Base-by-base conservation (phyloP, 1,139 yeast genomes). In the Suhomyces coccinellae region DNA sequence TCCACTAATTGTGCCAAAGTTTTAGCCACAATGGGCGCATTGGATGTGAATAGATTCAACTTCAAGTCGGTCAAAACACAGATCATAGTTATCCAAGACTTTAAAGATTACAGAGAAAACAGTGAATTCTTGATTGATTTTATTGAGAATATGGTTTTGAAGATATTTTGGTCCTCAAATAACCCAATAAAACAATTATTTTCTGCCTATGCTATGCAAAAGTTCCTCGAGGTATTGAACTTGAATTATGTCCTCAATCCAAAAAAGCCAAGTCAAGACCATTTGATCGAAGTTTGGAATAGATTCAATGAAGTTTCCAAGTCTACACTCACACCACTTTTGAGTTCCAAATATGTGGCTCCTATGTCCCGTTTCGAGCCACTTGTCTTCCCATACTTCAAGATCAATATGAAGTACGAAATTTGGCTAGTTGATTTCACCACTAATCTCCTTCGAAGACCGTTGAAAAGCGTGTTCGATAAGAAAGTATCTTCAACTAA, bases 191-290 rank as follows among this genome's bases (percentile, higher is more conserved):
- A 83, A 42, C 99, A 95, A 61, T 73, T 87, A 50, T 87, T 85
- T 58, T 75, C 91, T 30, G 97, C 97, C 0, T 87, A 80, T 63
- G 88, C 95, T 0, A 88, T 95, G 79, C 99, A 95, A 60, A 95
- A 88, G 52, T 83, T 86, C 40, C 65, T 93, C 43, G 81, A 82
- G 49, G 78, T 83, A 11, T 76, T 93, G 60, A 82, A 80, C 1
- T 65, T 87, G 29, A 77, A 72, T 41, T 54, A 58, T 1, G 47
- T 40, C 1, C 26, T 33, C 32, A 44, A 37, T 32, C 34, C 33
- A 37, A 51, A 41, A 20, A 46, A 41, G 9, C 44, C 42, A 38
- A 58, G 53, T 56, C 50, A 64, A 38, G 63, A 59, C 15, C 46
- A 55, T n/a, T 34, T 36, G 12, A 41, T 52, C 6, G 65, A 60